Base-by-base conservation (phyloP, 1,284 basidiomycete genomes). In the Violaceomyces palustris region DNA sequence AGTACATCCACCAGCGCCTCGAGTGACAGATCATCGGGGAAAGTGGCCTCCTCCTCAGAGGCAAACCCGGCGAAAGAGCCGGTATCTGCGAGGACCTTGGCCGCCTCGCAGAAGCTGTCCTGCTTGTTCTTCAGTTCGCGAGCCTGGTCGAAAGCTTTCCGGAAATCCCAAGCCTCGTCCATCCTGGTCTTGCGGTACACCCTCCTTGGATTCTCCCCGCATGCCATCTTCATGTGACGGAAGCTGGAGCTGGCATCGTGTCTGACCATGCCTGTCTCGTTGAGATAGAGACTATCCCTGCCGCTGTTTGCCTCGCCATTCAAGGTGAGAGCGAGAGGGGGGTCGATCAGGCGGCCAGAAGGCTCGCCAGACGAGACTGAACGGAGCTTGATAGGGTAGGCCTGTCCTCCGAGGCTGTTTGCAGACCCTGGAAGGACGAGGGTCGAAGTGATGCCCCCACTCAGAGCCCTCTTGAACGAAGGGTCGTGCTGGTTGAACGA, bases 1-100 rank as follows among this genome's bases (percentile, higher is more conserved):
- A 94, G 78, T 6, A 91, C 86, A 57, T 92, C 90, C 5, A 91
- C 86, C 8, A 93, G 77, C 10, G 83, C 83, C 67, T 93, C 90
- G 81, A 85, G 87, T 66, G 88, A 80, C 32, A 90, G 76, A 30
- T 82, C 81, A 39, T 88, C 82, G 0, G 90, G 89, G 73, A 87
- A 89, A 5, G 72, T 68, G 32, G 74, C 69, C 17, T 79, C 74
- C 1, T 79, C 80, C 18, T 83, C 76, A 6, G 74, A 77, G 11
- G 35, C 37, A 8, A 65, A 50, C n/a, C n/a, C n/a, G n/a, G n/a
- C n/a, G n/a, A n/a, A n/a, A n/a, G n/a, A n/a, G n/a, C n/a, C n/a
- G n/a, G n/a, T n/a, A n/a, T n/a, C n/a, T n/a, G n/a, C n/a, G n/a
- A n/a, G n/a, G 8, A 37, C 24, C 24, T 34, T 27, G 21, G 53